phyloP scores from a whole-genome alignment of 202 grass and related monocot species.

The Schoenoplectus tabernaemontani region DNA sequence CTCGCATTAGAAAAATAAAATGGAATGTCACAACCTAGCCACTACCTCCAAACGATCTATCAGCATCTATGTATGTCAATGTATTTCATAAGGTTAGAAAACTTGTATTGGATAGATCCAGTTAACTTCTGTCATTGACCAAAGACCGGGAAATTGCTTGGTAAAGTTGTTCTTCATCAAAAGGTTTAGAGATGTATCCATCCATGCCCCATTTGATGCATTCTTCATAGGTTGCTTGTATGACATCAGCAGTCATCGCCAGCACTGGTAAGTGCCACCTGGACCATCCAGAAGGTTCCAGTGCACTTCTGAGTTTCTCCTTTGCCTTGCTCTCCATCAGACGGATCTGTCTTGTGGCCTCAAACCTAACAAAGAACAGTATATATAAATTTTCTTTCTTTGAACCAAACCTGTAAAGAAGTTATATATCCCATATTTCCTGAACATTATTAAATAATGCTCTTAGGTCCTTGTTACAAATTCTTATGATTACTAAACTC shows the following conservation, averaged over 20 bases:
- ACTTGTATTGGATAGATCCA: not conserved
- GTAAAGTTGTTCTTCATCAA: conserved; percentile 74
- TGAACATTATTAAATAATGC: not conserved
- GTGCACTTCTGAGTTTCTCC: conserved; percentile 27
- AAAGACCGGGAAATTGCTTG: conserved; percentile 61
- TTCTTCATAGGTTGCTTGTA: conserved; percentile 85
- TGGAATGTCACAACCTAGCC: not conserved
- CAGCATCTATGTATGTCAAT: not conserved
- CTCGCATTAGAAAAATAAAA: not conserved
- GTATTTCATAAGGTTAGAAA: conserved; percentile 8
- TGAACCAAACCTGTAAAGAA: not conserved
- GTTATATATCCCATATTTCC: not conserved
- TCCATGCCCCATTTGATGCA: conserved; percentile 95
- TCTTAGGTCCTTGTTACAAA: not conserved
- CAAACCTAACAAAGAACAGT: conserved; percentile 44
- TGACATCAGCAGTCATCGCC: conserved; percentile 97
- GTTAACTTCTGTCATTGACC: not conserved
- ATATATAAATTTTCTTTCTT: not conserved
- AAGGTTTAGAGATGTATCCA: conserved; percentile 92
- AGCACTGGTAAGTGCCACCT: conserved; percentile 57
- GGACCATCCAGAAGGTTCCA: conserved; percentile 26
- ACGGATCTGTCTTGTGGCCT: conserved; percentile 67
- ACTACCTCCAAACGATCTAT: not conserved
- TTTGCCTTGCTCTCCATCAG: conserved; percentile 56
- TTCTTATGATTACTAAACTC: not conserved